phyloP scores from a whole-genome alignment of 306 rosid species.

The Oemleria cerasiformis region DNA sequence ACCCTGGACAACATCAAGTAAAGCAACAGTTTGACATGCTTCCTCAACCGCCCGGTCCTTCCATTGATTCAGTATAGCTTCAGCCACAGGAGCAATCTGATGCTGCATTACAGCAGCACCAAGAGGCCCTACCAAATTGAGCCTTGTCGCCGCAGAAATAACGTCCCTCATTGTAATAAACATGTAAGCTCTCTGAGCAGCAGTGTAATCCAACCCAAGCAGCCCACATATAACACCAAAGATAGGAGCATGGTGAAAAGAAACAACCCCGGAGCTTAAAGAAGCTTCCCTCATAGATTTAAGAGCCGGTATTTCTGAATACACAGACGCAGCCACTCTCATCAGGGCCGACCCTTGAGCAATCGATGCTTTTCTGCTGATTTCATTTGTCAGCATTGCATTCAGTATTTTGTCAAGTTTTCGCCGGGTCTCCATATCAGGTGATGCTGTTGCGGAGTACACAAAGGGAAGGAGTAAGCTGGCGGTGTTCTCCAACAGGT shows the following conservation, averaged over 20 bases:
- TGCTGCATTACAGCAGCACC: constrained; percentile 3
- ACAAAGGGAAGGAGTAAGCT: constrained; percentile 86
- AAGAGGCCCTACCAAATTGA: constrained; percentile 2
- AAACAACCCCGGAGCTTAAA: constrained; percentile 36
- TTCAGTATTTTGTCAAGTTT: constrained; percentile 53
- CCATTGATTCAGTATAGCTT: constrained; percentile 4
- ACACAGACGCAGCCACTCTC: constrained; percentile 61
- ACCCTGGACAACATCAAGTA: not conserved
- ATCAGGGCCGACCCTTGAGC: constrained; percentile 85
- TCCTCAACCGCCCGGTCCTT: constrained; percentile 2
- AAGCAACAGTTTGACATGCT: constrained; percentile 5
- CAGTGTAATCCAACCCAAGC: not conserved
- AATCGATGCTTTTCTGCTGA: constrained; percentile 67
- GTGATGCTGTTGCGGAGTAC: constrained; percentile 47
- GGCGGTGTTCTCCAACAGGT: constrained; percentile 68
- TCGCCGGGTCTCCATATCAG: constrained; percentile 52
- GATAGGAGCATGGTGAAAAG: constrained; percentile 77
- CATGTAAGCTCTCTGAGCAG: constrained; percentile 3
- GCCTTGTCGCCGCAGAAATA: not conserved
- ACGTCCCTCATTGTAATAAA: constrained; percentile 1
- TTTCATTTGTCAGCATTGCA: constrained; percentile 71
- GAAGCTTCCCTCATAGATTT: constrained; percentile 53
- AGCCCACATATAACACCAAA: constrained; percentile 31
- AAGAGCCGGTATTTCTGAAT: constrained; percentile 57
- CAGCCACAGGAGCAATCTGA: not conserved